Evolutionary conservation across 805 yeast genomes (phyloP).

Genomic region (Danielozyma ontarioensis): DNA sequence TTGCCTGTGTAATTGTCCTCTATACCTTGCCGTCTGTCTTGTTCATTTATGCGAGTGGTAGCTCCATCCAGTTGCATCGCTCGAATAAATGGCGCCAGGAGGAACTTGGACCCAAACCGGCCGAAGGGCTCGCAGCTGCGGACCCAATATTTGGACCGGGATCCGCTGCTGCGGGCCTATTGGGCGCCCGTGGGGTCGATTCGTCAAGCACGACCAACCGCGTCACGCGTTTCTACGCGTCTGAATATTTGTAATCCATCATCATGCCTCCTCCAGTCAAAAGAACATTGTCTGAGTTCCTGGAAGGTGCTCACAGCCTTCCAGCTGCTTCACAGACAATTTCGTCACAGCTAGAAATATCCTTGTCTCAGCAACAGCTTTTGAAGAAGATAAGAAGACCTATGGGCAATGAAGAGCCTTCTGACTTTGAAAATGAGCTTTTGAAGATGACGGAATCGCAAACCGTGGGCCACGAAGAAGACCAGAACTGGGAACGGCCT

Average conservation of each 20-base stretch:
- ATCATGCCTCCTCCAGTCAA: not conserved
- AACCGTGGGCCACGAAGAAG: constrained; percentile 25
- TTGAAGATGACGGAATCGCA: constrained; percentile 28
- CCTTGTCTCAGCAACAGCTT: constrained; percentile 25
- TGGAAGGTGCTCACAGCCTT: constrained; percentile 25
- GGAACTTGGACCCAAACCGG: too few relatives aligned
- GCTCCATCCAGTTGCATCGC: too few relatives aligned
- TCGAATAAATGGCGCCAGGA: too few relatives aligned
- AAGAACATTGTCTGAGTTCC: not conserved
- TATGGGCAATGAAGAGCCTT: constrained; percentile 29
- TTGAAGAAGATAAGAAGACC: constrained; percentile 32
- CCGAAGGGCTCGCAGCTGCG: too few relatives aligned
- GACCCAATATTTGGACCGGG: too few relatives aligned
- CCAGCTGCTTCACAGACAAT: constrained; percentile 24
- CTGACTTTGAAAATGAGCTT: constrained; percentile 38
- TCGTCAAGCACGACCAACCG: too few relatives aligned
- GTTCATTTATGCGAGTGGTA: too few relatives aligned
- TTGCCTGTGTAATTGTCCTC: too few relatives aligned
- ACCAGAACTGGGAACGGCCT: constrained; percentile 51
- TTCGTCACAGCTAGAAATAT: constrained; percentile 17
- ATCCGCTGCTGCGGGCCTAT: too few relatives aligned
- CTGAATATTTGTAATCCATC: too few relatives aligned
- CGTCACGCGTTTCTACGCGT: not conserved
- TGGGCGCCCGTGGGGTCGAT: too few relatives aligned
- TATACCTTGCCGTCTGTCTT: too few relatives aligned